Conservation (phyloP, 2,329 filamentous ascomycete species). For the Tolypocladium endophyticum region DNA sequence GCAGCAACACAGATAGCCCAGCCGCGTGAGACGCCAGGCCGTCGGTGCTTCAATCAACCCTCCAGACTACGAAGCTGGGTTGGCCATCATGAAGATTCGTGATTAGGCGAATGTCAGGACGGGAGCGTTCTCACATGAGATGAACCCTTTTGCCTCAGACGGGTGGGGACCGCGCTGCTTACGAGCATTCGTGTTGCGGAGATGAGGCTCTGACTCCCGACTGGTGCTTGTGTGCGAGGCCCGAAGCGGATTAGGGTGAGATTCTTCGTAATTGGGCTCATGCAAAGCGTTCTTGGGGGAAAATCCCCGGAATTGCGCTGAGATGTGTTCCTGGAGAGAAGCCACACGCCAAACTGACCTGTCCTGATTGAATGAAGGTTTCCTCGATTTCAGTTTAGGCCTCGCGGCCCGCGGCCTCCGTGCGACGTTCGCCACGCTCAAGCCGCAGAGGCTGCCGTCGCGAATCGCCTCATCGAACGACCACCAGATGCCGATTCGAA, state of each 20-base stretch:
- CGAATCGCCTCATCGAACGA: neutral
- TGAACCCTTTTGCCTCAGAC: neutral
- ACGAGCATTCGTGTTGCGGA: neutral
- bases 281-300: neutral
- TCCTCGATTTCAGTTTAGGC: no score
- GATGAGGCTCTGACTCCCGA: neutral
- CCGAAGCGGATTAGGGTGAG: neutral
- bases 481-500: neutral
- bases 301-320: neutral
- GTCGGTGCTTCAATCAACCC: neutral
- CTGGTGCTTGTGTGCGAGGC: neutral
- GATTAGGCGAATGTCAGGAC: neutral
- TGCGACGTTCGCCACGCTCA: neutral
- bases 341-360: no score
- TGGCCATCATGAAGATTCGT: neutral
- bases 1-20: neutral
- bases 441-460: neutral
- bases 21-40: neutral
- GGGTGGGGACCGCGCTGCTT: neutral
- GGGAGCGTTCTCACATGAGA: neutral
- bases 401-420: neutral
- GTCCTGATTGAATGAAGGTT: neutral
- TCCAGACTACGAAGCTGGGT: neutral
- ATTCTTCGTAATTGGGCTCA: neutral
- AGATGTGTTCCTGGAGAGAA: no score